Conservation (phyloP, 208 protist genomes). For the Leptomonas seymouri region DNA sequence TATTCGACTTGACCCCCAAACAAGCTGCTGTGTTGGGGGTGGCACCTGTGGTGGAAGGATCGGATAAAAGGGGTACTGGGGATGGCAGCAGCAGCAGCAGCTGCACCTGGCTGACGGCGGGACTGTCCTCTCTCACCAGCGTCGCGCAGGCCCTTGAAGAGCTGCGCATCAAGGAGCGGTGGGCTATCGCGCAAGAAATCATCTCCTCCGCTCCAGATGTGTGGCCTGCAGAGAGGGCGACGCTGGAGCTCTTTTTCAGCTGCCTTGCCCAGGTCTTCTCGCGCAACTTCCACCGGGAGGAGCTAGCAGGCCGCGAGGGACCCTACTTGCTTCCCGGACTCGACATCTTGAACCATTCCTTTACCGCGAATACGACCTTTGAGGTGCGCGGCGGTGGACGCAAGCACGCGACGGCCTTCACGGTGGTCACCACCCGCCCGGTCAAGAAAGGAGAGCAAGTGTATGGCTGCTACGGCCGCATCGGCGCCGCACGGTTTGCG, state of each 20-base stretch:
- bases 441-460: conserved; percentile 77
- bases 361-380: conserved; percentile 62
- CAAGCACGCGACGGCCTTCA: conserved; percentile 75
- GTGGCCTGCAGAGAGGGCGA: conserved; percentile 46
- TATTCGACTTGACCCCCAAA: conserved; percentile 51
- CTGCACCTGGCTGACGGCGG: neutral
- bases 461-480: conserved; percentile 81
- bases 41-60: neutral
- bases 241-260: conserved; percentile 64
- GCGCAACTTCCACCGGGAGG: conserved; percentile 87
- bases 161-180: conserved; percentile 48
- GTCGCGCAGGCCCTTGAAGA: conserved; percentile 71
- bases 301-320: conserved; percentile 72
- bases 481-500: conserved; percentile 69
- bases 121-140: conserved; percentile 34
- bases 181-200: conserved; percentile 52
- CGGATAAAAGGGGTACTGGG: neutral
- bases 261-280: conserved; percentile 82
- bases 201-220: conserved; percentile 54
- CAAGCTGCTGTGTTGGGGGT: conserved; percentile 39
- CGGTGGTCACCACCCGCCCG: conserved; percentile 57
- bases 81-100: neutral
- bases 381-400: conserved; percentile 78
- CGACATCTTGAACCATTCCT: conserved; percentile 87
- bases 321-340: conserved; percentile 83